Percentiles rank a stretch among this genome's conserved stretches.
These are phyloP conservation scores for Coelastrella sp. DNA, from an alignment of 139 green algal genomes.

Conservation along the genomic window DNA sequence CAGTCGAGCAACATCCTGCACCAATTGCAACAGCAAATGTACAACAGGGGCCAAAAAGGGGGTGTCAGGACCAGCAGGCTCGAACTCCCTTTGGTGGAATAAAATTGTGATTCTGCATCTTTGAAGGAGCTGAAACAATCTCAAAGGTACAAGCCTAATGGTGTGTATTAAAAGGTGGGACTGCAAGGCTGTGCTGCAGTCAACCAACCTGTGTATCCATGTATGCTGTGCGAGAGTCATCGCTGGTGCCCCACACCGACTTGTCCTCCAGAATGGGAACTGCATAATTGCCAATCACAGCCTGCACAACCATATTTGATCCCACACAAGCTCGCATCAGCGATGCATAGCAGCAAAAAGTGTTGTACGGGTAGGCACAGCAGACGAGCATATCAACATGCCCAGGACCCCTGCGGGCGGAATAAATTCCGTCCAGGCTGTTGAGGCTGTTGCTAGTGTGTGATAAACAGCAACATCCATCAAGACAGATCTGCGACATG, in stretches of 20 bases:
- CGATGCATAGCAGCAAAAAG: background rate
- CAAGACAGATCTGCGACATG: background rate
- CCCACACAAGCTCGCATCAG: background rate
- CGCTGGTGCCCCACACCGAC: conserved; percentile 96
- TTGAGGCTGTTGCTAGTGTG: too few species aligned
- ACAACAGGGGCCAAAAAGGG: too few species aligned
- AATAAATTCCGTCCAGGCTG: too few species aligned
- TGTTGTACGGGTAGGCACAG: background rate
- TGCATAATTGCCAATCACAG: conserved; percentile 98
- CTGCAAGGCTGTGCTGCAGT: background rate
- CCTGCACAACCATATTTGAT: conserved; percentile 64
- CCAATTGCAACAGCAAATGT: background rate
- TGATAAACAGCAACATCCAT: background rate
- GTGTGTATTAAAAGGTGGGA: too few species aligned
- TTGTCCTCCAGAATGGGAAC: conserved; percentile 98
- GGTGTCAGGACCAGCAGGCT: too few species aligned
- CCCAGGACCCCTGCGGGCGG: too few species aligned
- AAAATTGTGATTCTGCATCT: too few species aligned
- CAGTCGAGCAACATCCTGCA: conserved; percentile 88
- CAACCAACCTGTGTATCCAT: conserved; percentile 80
- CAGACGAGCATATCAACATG: background rate
- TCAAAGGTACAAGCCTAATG: too few species aligned
- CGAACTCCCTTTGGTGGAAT: too few species aligned
- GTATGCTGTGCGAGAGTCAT: conserved; percentile 95
- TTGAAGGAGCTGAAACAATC: too few species aligned